Evolutionary conservation across 495 filamentous ascomycete genomes (phyloP), one percentile per base, ranked within the genome.

Genomic region (Neurospora tetrasperma): DNA sequence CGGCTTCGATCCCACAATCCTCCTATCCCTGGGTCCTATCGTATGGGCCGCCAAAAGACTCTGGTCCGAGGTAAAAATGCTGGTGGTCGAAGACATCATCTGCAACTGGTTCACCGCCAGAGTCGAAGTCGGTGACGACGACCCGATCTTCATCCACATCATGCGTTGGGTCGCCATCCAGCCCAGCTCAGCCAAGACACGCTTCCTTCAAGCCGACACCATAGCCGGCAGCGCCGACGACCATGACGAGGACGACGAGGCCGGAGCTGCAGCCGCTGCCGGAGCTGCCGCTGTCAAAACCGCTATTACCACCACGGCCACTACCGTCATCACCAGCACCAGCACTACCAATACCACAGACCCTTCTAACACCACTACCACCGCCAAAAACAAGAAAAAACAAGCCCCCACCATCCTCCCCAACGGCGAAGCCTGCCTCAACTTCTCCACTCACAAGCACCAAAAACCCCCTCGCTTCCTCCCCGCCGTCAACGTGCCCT

Each of bases 91-190:
- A 35, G 42, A 71, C 16, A 43, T 83, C 14, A 43, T 88, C 71
- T 72, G 74, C n/a, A 73, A 79, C 7, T 83, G 89, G 73, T 85
- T 85, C 74, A 88, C 85, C 81, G 84, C 87, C 69, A 85, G 79
- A 43, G 82, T 93, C 71, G 81, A 83, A 44, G 83, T 92, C 74
- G 81, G 83, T 71, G 84, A 83, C 73, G 80, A 81, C 42, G 89
- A 92, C 75, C 86, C 89, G 46, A 88, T 91, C 16, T 90, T 88
- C 79, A 74, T 79, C 12, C 85, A 90, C 72, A 76, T 90, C 46
- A 88, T 92, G 82, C 80, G 84, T 39, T 92, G 88, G 86, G 82
- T 91, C 5, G 85, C 87, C 0, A 76, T 82, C 41, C 88, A 90
- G 73, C 85, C 83, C 9, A 81, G 80, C 59, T 81, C 87, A 46